Evolutionary conservation across 2,329 filamentous ascomycete genomes (phyloP).

Genomic region (Fonsecaea erecta): DNA sequence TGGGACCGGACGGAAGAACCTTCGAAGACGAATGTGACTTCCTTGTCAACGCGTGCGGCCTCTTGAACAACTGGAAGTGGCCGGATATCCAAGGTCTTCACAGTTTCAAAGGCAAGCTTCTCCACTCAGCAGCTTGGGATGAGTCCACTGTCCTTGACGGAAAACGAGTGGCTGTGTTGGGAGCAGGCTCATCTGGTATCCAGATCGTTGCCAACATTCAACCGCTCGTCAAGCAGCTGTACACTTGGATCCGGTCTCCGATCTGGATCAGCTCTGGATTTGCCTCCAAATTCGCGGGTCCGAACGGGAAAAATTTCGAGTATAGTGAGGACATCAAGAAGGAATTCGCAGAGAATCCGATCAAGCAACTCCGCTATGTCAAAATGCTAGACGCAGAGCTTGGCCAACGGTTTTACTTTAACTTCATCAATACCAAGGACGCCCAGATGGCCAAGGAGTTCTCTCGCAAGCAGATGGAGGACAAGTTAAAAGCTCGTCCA

Average conservation of each 20-base stretch:
- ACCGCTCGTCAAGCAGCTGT: conserved; percentile 41
- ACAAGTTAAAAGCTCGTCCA: conserved; percentile 27
- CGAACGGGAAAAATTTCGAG: conserved; percentile 21
- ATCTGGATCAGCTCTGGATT: conserved; percentile 39
- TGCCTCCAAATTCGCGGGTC: conserved; percentile 28
- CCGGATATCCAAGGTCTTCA: conserved; percentile 44
- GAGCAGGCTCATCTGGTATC: conserved; percentile 35
- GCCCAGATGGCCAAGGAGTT: not conserved
- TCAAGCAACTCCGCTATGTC: not conserved
- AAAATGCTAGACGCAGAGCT: not conserved
- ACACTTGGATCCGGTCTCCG: conserved; percentile 39
- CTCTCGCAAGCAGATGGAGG: conserved; percentile 5
- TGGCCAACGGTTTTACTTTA: not conserved
- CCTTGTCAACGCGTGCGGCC: conserved; percentile 39
- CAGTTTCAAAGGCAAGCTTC: conserved; percentile 42
- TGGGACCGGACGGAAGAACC: not conserved
- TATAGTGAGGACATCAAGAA: conserved; percentile 3
- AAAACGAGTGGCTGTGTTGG: conserved; percentile 37
- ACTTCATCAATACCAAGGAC: not conserved
- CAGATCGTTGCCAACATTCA: conserved; percentile 45
- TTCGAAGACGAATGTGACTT: conserved; percentile 37
- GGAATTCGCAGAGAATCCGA: not conserved
- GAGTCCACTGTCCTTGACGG: conserved; percentile 36
- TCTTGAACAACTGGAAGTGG: conserved; percentile 43
- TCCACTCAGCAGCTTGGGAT: conserved; percentile 42